These are phyloP conservation scores for Colletotrichum sansevieriae DNA, from an alignment of 2,329 filamentous ascomycete genomes.

Conservation along the genomic window DNA sequence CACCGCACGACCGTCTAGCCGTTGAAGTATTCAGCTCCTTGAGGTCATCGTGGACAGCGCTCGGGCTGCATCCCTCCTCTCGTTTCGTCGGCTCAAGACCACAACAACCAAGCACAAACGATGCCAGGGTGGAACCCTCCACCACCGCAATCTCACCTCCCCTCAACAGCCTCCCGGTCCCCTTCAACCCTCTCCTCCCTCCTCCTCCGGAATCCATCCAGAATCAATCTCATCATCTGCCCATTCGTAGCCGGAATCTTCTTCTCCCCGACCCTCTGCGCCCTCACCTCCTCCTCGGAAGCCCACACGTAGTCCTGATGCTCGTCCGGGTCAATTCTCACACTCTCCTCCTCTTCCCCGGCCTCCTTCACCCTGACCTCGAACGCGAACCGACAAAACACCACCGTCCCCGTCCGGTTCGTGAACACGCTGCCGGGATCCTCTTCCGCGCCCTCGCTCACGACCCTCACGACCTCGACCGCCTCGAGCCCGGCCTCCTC, in stretches of 20 bases:
- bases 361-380: constrained; percentile 50
- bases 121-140: no score
- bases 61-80: not conserved
- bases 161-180: not conserved
- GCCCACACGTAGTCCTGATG: constrained; percentile 57
- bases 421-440: constrained; percentile 49
- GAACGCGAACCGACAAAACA: constrained; percentile 52
- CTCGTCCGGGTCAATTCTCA: constrained; percentile 56
- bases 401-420: constrained; percentile 49
- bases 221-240: constrained; percentile 46
- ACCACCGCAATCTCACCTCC: not conserved
- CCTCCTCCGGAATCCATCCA: constrained; percentile 50
- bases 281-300: constrained; percentile 52
- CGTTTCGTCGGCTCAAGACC: no score
- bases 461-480: constrained; percentile 45
- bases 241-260: constrained; percentile 48
- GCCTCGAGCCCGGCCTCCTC: constrained; percentile 61
- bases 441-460: constrained; percentile 46
- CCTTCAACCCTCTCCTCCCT: constrained; percentile 20
- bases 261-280: constrained; percentile 46
- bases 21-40: no score
- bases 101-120: no score
- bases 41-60: no score
- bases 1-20: no score
- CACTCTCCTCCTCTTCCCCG: constrained; percentile 37